A percentile compares a stretch with the other conserved stretches of the same genome.
phyloP scores from a whole-genome alignment of 1,284 basidiomycete genomes.

The Heterobasidion annosum region DNA sequence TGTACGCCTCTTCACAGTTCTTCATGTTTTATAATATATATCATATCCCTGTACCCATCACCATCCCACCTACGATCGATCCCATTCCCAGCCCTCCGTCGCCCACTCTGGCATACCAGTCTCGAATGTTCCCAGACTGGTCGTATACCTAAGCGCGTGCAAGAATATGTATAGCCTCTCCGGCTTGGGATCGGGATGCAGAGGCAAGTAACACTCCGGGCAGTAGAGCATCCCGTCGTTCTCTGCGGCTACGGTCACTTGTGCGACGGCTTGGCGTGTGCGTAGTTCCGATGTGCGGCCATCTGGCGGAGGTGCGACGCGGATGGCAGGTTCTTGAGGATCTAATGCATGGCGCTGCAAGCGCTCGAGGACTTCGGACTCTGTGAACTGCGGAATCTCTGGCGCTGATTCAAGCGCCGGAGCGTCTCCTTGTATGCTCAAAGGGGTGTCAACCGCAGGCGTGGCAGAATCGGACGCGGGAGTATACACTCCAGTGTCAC shows the following conservation, averaged over 20 bases:
- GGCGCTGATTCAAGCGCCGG: neutral
- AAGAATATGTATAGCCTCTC: slow-evolving; percentile 90
- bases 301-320: slow-evolving; percentile 9
- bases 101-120: slow-evolving; percentile 74
- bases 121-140: slow-evolving; percentile 65
- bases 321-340: slow-evolving; percentile 2
- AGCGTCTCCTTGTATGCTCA: neutral
- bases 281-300: slow-evolving; percentile 8
- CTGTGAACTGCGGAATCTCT: slow-evolving; percentile 8
- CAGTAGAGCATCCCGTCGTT: slow-evolving; percentile 50
- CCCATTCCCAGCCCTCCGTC: slow-evolving; percentile 54
- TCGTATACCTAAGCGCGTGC: slow-evolving; percentile 81
- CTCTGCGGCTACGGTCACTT: slow-evolving; percentile 8
- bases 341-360: slow-evolving; percentile 1
- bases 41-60: neutral
- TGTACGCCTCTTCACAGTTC: neutral
- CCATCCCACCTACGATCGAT: slow-evolving; percentile 12
- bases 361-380: slow-evolving; percentile 14
- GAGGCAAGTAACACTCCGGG: slow-evolving; percentile 79
- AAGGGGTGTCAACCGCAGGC: neutral
- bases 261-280: slow-evolving; percentile 9
- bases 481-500: neutral
- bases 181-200: slow-evolving; percentile 86
- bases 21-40: neutral
- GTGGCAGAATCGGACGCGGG: neutral